These are phyloP conservation scores for Naganishia randhawae DNA, from an alignment of 768 basidiomycete genomes.

Conservation along the genomic window DNA sequence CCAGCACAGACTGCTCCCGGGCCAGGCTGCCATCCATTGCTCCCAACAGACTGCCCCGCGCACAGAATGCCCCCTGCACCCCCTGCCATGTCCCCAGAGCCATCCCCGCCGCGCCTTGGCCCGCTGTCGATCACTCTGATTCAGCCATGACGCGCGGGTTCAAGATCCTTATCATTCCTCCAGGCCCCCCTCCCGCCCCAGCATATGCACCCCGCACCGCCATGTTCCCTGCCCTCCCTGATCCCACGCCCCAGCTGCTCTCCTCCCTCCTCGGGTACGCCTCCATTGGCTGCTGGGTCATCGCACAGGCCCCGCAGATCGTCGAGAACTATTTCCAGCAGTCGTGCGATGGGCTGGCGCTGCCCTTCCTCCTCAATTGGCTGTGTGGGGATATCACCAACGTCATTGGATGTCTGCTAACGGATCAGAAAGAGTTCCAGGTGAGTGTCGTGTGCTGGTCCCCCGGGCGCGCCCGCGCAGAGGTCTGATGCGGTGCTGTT, in stretches of 20 bases:
- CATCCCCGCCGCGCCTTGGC: too few relatives aligned
- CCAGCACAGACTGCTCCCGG: too few relatives aligned
- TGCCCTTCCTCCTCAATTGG: slow-evolving; percentile 94
- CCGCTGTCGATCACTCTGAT: too few relatives aligned
- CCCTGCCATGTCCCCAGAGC: too few relatives aligned
- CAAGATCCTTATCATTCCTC: too few relatives aligned
- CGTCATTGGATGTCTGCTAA: slow-evolving; percentile 72
- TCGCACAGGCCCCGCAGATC: slow-evolving; percentile 59
- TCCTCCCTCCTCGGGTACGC: slow-evolving; percentile 37
- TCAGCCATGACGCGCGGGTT: too few relatives aligned
- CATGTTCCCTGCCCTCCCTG: background rate
- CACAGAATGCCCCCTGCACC: too few relatives aligned
- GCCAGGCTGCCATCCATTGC: too few relatives aligned
- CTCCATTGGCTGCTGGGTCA: slow-evolving; percentile 46
- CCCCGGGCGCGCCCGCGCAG: background rate
- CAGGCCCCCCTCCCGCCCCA: too few relatives aligned
- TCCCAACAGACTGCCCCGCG: too few relatives aligned
- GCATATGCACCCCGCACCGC: background rate
- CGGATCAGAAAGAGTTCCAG: slow-evolving; percentile 91
- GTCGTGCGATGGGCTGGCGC: slow-evolving; percentile 83
- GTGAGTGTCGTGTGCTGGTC: slow-evolving; percentile 53
- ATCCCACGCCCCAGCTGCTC: slow-evolving; percentile 10
- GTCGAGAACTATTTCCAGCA: slow-evolving; percentile 69
- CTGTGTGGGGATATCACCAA: slow-evolving; percentile 87
- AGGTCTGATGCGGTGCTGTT: background rate